A percentile compares a stretch with the other conserved stretches of the same genome.
Evolutionary conservation across 2,329 filamentous ascomycete species (phyloP).

Genomic region (Eurotiales sp.): DNA sequence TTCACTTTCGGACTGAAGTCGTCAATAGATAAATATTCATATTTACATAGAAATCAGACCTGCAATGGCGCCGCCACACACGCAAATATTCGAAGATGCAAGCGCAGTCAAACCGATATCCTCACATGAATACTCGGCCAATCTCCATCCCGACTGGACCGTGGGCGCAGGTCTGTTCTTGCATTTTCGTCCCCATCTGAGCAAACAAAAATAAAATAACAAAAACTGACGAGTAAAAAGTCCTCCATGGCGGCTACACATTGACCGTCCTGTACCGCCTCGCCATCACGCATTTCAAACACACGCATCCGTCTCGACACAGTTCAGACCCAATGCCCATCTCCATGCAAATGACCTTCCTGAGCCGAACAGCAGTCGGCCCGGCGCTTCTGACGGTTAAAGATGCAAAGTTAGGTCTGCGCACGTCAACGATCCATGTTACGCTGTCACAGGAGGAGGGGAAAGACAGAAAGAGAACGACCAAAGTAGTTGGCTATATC

Average conservation of each 20-base stretch:
- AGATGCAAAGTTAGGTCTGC: slow-evolving; percentile 62
- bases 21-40: too few species aligned
- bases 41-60: too few species aligned
- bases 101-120: slow-evolving; percentile 33
- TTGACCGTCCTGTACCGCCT: slow-evolving; percentile 60
- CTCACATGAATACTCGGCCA: slow-evolving; percentile 56
- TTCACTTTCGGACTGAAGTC: too few species aligned
- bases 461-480: slow-evolving; percentile 21
- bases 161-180: slow-evolving; percentile 57
- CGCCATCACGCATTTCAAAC: slow-evolving; percentile 57
- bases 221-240: slow-evolving; percentile 37
- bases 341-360: slow-evolving; percentile 62
- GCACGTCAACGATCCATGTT: slow-evolving; percentile 62
- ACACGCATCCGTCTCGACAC: slow-evolving; percentile 53
- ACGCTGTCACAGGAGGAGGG: slow-evolving; percentile 47
- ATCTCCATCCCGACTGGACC: slow-evolving; percentile 58
- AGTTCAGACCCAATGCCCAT: slow-evolving; percentile 54
- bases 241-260: slow-evolving; percentile 69
- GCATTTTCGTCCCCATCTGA: too few species aligned
- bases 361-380: slow-evolving; percentile 59
- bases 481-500: slow-evolving; percentile 62
- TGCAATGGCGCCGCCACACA: slow-evolving; percentile 17
- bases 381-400: slow-evolving; percentile 55
- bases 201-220: not conserved
- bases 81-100: slow-evolving; percentile 34